These are phyloP conservation scores for Paxillus rubicundulus DNA, from an alignment of 768 basidiomycete genomes.

Conservation along the genomic window DNA sequence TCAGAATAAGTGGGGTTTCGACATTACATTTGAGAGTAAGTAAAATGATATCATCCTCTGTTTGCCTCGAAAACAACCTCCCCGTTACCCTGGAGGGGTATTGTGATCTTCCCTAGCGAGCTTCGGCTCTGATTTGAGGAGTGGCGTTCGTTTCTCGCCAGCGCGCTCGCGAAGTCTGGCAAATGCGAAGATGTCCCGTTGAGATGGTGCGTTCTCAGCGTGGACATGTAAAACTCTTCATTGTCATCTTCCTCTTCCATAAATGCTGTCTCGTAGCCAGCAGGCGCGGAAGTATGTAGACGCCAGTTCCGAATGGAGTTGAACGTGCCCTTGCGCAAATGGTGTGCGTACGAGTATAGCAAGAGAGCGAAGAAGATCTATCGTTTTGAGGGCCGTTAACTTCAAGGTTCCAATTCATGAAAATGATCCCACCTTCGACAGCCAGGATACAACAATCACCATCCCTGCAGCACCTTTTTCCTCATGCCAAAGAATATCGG, in stretches of 20 bases:
- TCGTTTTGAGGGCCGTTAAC: slow-evolving; percentile 1
- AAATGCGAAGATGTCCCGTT: slow-evolving; percentile 51
- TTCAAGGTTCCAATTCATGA: not conserved
- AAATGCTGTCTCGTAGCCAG: slow-evolving; percentile 27
- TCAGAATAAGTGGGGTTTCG: slow-evolving; percentile 9
- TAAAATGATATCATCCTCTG: slow-evolving; percentile 35
- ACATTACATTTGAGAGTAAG: slow-evolving; percentile 16
- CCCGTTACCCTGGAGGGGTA: slow-evolving; percentile 43
- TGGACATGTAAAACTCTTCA: slow-evolving; percentile 67
- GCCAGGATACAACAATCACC: slow-evolving; percentile 82
- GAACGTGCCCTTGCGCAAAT: slow-evolving; percentile 90
- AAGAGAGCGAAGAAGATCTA: slow-evolving; percentile 90
- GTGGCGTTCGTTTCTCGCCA: slow-evolving; percentile 34
- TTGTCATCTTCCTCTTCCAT: slow-evolving; percentile 61
- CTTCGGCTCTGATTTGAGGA: slow-evolving; percentile 23
- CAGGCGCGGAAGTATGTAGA: slow-evolving; percentile 13
- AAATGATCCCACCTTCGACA: slow-evolving; percentile 66
- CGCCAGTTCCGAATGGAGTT: slow-evolving; percentile 61
- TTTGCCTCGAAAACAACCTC: slow-evolving; percentile 67
- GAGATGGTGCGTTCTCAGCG: slow-evolving; percentile 46
- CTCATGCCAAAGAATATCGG: slow-evolving; percentile 81
- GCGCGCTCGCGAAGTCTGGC: slow-evolving; percentile 63
- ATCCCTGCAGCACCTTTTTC: slow-evolving; percentile 81
- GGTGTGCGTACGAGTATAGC: slow-evolving; percentile 90
- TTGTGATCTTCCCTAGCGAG: slow-evolving; percentile 27